Percentiles rank a stretch among this genome's conserved stretches.
phyloP scores from a whole-genome alignment of 2,329 filamentous ascomycete species.

The Exophiala sp. region DNA sequence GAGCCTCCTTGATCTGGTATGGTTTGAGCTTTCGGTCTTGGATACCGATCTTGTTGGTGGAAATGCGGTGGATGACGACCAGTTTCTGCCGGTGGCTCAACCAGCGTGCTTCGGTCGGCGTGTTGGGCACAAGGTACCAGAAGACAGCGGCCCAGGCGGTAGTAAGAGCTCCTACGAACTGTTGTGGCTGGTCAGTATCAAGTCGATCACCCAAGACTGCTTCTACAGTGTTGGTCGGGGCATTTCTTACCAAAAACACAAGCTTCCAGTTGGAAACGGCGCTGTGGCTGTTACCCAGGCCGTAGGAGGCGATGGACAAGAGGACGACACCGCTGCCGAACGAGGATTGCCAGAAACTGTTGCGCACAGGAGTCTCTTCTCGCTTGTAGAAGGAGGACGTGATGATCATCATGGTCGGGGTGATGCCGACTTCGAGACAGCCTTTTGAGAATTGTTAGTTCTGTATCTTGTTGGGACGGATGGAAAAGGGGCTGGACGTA shows the following conservation, averaged over 20 bases:
- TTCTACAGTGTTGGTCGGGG: too few relatives aligned
- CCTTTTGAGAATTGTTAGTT: background rate
- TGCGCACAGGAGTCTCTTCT: slow-evolving; percentile 34
- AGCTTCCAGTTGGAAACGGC: slow-evolving; percentile 33
- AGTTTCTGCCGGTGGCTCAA: slow-evolving; percentile 35
- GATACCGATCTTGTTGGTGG: slow-evolving; percentile 39
- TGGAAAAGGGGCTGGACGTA: slow-evolving; percentile 30
- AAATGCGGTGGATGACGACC: slow-evolving; percentile 37
- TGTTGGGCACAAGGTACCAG: slow-evolving; percentile 35
- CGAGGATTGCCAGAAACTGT: slow-evolving; percentile 33
- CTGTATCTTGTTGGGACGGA: too few relatives aligned
- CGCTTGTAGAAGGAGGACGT: slow-evolving; percentile 37
- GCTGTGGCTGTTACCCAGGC: slow-evolving; percentile 33
- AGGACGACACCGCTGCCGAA: slow-evolving; percentile 35
- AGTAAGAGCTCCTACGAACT: slow-evolving; percentile 39
- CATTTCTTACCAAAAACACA: slow-evolving; percentile 33
- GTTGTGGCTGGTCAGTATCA: too few relatives aligned
- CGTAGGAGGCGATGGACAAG: slow-evolving; percentile 33
- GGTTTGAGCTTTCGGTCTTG: slow-evolving; percentile 35
- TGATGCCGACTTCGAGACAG: slow-evolving; percentile 30
- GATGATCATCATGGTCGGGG: slow-evolving; percentile 31
- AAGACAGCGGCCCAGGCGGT: slow-evolving; percentile 38
- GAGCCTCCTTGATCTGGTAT: slow-evolving; percentile 36
- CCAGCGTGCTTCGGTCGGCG: slow-evolving; percentile 35
- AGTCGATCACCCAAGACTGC: too few relatives aligned